Base-by-base conservation (phyloP, 805 yeast genomes). In the Brettanomyces sp. region DNA sequence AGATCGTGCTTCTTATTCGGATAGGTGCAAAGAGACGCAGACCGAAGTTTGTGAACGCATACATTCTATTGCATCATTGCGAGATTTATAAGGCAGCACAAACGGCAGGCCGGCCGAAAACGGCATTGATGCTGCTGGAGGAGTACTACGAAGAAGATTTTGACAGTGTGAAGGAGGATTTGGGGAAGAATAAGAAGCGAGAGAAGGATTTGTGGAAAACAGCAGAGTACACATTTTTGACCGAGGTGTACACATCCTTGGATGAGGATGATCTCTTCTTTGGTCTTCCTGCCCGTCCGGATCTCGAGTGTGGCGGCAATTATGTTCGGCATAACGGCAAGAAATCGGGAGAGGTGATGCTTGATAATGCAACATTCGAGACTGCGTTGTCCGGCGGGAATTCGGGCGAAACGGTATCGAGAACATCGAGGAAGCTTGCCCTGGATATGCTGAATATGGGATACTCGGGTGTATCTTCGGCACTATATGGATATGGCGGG, bases 211-310 rank as follows among this genome's bases (percentile, higher is more conserved):
- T 36, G 32, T 22, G 41, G 44, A 25, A 28, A 24, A 23, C 28
- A 30, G 5, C 23, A n/a, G 33, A 49, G 39, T 36, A 14, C 36
- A 45, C 45, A 1, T 52, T 59, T 38, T 45, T 69, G 23, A 45
- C 62, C 3, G 39, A 47, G 0, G 66, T 83, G 1, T 85, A 81
- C 57, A 65, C 67, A 4, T 57, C 70, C 0, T 65, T 88, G 3
- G 78, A 74, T 43, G 88, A 83, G 47, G 64, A 69, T 3, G 95
- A 88, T 57, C 61, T 85, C 36, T 57, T 76, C 4, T 70, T 72
- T 52, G 95, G 95, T 0, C 60, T 85, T 8, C 87, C 90, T 0
- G 72, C 74, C 12, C 67, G 71, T 21, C 74, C 83, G 1, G 65
- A 79, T 0, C 55, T 87, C 5, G 67, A 68, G 0, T 72, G 72